Conservation (phyloP, 1,284 basidiomycete genomes). For the Puccinia polysora region DNA sequence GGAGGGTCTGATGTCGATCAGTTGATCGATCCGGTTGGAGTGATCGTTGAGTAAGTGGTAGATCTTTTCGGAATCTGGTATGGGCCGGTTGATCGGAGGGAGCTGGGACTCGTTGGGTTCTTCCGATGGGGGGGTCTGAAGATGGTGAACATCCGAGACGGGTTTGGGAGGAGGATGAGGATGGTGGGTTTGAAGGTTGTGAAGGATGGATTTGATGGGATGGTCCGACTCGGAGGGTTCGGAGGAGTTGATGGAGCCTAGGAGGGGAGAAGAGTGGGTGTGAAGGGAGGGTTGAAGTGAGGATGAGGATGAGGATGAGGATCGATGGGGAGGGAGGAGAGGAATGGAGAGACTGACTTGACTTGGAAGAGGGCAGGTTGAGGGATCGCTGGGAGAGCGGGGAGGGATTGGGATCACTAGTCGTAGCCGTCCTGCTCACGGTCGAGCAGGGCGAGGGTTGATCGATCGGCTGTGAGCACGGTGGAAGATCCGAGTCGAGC, state of each 20-base stretch:
- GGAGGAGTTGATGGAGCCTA: neutral
- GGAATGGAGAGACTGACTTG: neutral
- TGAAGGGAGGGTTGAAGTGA: neutral
- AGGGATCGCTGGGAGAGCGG: neutral
- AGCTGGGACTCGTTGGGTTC: neutral
- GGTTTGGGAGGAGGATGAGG: neutral
- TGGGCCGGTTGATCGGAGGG: neutral
- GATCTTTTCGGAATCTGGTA: neutral
- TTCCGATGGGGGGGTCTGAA: neutral
- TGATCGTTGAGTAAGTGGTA: neutral
- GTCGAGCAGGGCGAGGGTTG: neutral
- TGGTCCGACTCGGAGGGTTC: neutral
- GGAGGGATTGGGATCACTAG: neutral
- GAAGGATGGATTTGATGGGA: too few species aligned
- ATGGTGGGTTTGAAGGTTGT: neutral
- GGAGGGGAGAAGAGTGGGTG: neutral
- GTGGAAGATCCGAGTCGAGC: too few species aligned
- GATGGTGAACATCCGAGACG: neutral
- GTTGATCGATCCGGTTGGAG: neutral
- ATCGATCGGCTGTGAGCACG: too few species aligned
- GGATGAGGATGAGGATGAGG: neutral
- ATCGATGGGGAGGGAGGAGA: too few species aligned
- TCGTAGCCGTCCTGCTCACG: neutral
- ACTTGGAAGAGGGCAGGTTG: conserved; percentile 11
- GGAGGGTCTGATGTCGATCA: neutral